Percentiles rank a stretch among this genome's conserved stretches.
Evolutionary conservation across 2,329 filamentous ascomycete genomes (phyloP).

Genomic region (Ceratocystis variospora): DNA sequence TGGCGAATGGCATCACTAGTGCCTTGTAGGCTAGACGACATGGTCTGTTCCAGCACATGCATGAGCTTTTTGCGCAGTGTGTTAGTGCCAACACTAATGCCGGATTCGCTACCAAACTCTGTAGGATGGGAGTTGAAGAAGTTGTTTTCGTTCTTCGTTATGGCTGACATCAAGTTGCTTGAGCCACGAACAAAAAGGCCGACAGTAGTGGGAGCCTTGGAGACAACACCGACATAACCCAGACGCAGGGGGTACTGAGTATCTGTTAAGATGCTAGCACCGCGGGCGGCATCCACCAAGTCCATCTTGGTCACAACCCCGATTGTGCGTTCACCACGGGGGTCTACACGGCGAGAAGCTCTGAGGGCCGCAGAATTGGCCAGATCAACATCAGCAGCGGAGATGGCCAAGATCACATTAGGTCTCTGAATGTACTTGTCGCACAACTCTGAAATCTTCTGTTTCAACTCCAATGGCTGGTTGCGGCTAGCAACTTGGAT

Average conservation of each 20-base stretch:
- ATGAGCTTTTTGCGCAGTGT: slow-evolving; percentile 91
- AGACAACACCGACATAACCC: slow-evolving; percentile 91
- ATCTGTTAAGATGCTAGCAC: slow-evolving; percentile 65
- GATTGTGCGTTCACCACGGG: slow-evolving; percentile 87
- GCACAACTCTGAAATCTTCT: slow-evolving; percentile 89
- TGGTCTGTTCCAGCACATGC: slow-evolving; percentile 91
- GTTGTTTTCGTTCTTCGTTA: slow-evolving; percentile 73
- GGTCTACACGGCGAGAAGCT: slow-evolving; percentile 82
- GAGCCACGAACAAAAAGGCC: slow-evolving; percentile 74
- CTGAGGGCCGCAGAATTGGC: slow-evolving; percentile 89
- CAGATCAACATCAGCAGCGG: slow-evolving; percentile 90
- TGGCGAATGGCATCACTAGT: slow-evolving; percentile 88
- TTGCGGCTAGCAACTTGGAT: slow-evolving; percentile 90
- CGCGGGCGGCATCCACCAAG: slow-evolving; percentile 71
- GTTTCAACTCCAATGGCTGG: slow-evolving; percentile 80
- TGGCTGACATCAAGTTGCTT: slow-evolving; percentile 64
- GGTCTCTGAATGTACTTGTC: slow-evolving; percentile 96
- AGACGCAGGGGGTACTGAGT: slow-evolving; percentile 89
- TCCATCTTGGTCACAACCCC: slow-evolving; percentile 99
- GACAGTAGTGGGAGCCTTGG: slow-evolving; percentile 55
- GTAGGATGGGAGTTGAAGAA: slow-evolving; percentile 75
- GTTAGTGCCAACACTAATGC: slow-evolving; percentile 66
- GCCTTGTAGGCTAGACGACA: slow-evolving; percentile 79
- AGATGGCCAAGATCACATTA: slow-evolving; percentile 94
- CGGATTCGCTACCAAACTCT: slow-evolving; percentile 61